Evolutionary conservation across 2,329 filamentous ascomycete species (phyloP).

Genomic region (Colletotrichum coccodes): DNA sequence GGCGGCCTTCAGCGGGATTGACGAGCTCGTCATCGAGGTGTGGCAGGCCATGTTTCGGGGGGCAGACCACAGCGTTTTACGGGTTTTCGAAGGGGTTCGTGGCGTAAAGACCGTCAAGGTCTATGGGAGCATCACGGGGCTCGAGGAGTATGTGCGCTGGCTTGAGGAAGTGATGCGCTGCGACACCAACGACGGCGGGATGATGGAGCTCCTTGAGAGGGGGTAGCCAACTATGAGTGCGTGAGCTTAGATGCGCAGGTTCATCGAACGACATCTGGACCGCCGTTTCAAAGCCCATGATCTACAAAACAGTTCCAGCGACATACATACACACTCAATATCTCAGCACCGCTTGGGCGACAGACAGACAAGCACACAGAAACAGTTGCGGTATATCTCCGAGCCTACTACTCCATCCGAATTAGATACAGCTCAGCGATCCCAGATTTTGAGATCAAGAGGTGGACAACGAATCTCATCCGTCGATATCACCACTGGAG

Average conservation of each 20-base stretch:
- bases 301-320: not conserved
- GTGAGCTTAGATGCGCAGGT: not conserved
- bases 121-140: slow-evolving; percentile 50
- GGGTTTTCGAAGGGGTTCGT: slow-evolving; percentile 53
- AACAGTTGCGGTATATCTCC: too few species aligned
- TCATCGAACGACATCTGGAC: not conserved
- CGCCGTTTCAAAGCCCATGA: not conserved
- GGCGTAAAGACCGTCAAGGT: slow-evolving; percentile 49
- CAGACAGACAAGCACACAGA: not conserved
- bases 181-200: slow-evolving; percentile 13
- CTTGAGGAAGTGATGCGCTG: slow-evolving; percentile 48
- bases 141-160: slow-evolving; percentile 55
- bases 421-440: not conserved
- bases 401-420: too few species aligned
- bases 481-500: not conserved
- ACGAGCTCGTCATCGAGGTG: slow-evolving; percentile 52
- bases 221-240: too few species aligned
- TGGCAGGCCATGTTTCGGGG: slow-evolving; percentile 51
- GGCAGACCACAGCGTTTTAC: slow-evolving; percentile 49
- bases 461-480: not conserved
- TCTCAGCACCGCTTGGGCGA: not conserved
- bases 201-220: not conserved
- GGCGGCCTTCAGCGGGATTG: slow-evolving; percentile 47
- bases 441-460: not conserved
- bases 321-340: not conserved